Base-by-base conservation (phyloP, 225 moss, liverwort and hornwort species). In the Pleurozium schreberi region DNA sequence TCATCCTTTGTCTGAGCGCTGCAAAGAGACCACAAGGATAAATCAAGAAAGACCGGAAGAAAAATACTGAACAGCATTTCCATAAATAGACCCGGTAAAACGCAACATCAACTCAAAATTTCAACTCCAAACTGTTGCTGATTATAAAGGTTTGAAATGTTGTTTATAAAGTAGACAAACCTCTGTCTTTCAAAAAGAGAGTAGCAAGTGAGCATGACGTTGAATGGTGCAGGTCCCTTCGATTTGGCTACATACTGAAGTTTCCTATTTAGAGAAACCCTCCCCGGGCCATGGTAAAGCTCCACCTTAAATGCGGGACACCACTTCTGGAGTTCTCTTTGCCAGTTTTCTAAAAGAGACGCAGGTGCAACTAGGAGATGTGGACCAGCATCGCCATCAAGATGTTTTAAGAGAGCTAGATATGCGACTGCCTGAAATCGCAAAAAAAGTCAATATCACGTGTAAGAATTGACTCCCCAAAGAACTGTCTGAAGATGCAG, bases 191-290 rank as follows among this genome's bases (percentile, higher is more conserved):
- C 98, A 87, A 98, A 98, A 86, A 98, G 88, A 70, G 96, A 95
- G 88, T 98, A 98, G 79, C 96, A 97, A 75, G 98, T 97, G 90
- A 98, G 91, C 98, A 98, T 96, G 58, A 98, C 98, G 88, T 98
- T 96, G 92, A 98, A 98, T 55, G 97, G 97, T 75, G 94, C 93
- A 87, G 93, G 93, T 59, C 93, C 93, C 90, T 92, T 94, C 50
- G 88, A 85, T 89, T 85, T 94, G 68, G 89, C 96, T 91, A 85
- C 81, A 87, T 93, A 90, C 87, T 96, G 96, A 68, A 97, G 96
- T 89, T 93, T 96, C 88, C 94, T 95, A 87, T 95, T 95, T 63
- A 96, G 80, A 67, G 93, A 88, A 73, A 92, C 94, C 89, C 98
- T 94, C 75, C 96, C 97, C 62, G 95, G 95, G 43, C 98, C 98